phyloP scores from a whole-genome alignment of 129 eudicot species.

The Escallonia rubra region DNA sequence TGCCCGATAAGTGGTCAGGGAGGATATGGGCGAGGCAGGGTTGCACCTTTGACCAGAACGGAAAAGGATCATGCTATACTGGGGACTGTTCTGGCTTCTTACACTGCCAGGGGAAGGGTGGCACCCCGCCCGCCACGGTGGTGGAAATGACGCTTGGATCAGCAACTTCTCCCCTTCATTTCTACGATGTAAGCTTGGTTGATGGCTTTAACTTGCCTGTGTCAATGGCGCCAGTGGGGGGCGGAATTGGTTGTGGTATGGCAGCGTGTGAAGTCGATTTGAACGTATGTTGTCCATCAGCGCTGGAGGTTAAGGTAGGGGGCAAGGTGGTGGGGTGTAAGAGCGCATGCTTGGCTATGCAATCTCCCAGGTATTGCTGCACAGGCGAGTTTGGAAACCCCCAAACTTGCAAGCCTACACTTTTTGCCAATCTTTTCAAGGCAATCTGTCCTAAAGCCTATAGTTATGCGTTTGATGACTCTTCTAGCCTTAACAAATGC shows the following conservation, averaged over 20 bases:
- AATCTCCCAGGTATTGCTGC: slow-evolving; percentile 75
- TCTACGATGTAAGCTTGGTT: slow-evolving; percentile 76
- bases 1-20: slow-evolving; percentile 92
- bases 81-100: slow-evolving; percentile 75
- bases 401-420: slow-evolving; percentile 69
- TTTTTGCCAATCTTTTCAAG: slow-evolving; percentile 68
- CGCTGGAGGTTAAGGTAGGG: slow-evolving; percentile 57
- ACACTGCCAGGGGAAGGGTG: slow-evolving; percentile 66
- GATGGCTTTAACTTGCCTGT: slow-evolving; percentile 92
- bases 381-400: slow-evolving; percentile 73
- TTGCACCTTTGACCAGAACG: slow-evolving; percentile 49
- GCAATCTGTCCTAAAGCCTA: slow-evolving; percentile 89
- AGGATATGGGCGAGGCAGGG: slow-evolving; percentile 92
- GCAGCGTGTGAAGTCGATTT: slow-evolving; percentile 77
- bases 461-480: slow-evolving; percentile 82
- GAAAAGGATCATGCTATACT: slow-evolving; percentile 62
- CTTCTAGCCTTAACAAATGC: slow-evolving; percentile 78
- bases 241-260: slow-evolving; percentile 83
- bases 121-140: slow-evolving; percentile 82
- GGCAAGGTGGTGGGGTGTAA: slow-evolving; percentile 76
- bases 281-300: slow-evolving; percentile 83
- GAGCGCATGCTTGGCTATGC: slow-evolving; percentile 88
- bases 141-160: slow-evolving; percentile 94
- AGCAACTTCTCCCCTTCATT: slow-evolving; percentile 67
- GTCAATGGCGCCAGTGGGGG: slow-evolving; percentile 75